Evolutionary conservation across 257 asterid species (phyloP).

Genomic region (Solanum pinnatisectum): DNA sequence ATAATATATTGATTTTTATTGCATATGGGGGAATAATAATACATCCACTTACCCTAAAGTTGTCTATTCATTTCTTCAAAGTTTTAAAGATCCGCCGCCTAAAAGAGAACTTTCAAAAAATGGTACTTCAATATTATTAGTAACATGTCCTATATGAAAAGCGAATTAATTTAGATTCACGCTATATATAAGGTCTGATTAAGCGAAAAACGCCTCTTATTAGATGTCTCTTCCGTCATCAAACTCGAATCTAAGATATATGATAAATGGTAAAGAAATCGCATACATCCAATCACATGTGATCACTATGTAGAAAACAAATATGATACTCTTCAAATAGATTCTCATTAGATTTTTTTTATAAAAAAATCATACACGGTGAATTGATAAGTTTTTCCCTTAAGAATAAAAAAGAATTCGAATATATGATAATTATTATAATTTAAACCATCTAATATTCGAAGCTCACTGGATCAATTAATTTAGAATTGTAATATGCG

Average conservation of each 20-base stretch:
- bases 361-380: neutral
- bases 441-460: neutral
- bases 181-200: neutral
- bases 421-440: neutral
- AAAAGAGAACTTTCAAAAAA: neutral
- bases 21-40: neutral
- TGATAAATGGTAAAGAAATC: neutral
- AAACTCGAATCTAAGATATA: neutral
- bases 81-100: neutral
- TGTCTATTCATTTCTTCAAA: neutral
- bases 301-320: neutral
- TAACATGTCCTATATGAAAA: neutral
- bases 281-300: neutral
- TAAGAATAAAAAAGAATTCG: neutral
- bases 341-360: neutral
- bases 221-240: neutral
- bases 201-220: neutral
- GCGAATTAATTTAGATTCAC: neutral
- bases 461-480: neutral
- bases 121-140: too few species aligned
- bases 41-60: neutral
- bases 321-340: neutral
- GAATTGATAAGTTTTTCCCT: neutral
- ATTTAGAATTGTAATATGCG: neutral
- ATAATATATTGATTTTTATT: neutral